Percentiles rank a stretch among this genome's conserved stretches.
phyloP scores from a whole-genome alignment of 768 basidiomycete genomes.

The Boletellus ananas region DNA sequence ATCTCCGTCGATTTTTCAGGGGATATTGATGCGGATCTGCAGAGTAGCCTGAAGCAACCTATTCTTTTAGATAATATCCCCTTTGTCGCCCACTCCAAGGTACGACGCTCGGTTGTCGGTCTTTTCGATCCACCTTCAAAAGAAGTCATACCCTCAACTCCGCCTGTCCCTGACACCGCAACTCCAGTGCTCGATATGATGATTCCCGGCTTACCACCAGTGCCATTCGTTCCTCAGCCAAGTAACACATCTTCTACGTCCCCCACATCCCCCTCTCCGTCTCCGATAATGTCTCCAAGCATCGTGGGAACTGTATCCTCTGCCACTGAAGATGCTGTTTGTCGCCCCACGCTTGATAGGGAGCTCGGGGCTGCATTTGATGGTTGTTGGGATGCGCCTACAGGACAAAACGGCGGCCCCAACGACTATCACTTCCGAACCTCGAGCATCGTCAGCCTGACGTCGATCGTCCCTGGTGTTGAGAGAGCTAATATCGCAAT shows the following conservation, averaged over 20 bases:
- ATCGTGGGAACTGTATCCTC: conserved; percentile 7
- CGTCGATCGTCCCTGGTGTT: conserved; percentile 29
- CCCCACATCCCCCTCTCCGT: conserved; percentile 18
- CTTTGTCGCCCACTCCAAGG: conserved; percentile 23
- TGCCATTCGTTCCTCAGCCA: conserved; percentile 32
- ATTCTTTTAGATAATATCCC: conserved; percentile 17
- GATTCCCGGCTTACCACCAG: conserved; percentile 33
- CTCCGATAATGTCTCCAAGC: conserved; percentile 12
- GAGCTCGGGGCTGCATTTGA: conserved; percentile 56
- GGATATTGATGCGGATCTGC: conserved; percentile 22
- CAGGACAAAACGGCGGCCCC: conserved; percentile 19
- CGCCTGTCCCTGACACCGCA: conserved; percentile 12
- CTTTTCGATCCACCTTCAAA: conserved; percentile 46
- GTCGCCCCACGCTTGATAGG: conserved; percentile 44
- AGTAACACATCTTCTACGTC: conserved; percentile 20
- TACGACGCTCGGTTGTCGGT: conserved; percentile 57
- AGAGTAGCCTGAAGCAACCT: conserved; percentile 22
- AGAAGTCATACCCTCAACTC: conserved; percentile 4
- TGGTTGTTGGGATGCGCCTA: conserved; percentile 15
- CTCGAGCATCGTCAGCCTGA: conserved; percentile 54
- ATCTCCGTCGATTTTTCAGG: conserved; percentile 17
- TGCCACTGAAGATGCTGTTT: neutral
- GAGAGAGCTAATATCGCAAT: conserved; percentile 10
- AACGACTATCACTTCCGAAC: conserved; percentile 46
- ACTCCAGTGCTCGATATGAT: conserved; percentile 28